Evolutionary conservation across 2,329 filamentous ascomycete genomes (phyloP).

Genomic region (Sporothrix variecibatus): DNA sequence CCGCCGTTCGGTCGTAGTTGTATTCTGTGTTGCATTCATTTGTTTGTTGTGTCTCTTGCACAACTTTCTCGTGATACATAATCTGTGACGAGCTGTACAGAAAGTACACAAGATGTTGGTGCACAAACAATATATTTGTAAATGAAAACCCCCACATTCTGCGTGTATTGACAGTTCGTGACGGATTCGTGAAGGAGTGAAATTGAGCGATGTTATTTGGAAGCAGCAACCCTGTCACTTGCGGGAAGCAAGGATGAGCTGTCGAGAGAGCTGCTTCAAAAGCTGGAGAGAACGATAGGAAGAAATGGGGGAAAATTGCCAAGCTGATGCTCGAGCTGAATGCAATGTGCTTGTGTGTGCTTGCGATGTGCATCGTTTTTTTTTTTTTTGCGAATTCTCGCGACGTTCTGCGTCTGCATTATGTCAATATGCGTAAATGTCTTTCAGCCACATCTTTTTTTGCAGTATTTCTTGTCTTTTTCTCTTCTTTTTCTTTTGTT

Average conservation of each 20-base stretch:
- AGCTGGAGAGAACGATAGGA: background rate
- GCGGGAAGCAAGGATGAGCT: conserved; percentile 4
- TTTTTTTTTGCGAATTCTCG: background rate
- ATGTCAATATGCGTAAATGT: background rate
- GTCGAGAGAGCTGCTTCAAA: background rate
- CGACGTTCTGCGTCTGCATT: background rate
- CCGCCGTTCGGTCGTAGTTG: background rate
- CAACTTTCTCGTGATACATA: background rate
- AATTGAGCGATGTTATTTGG: background rate
- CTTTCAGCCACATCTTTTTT: background rate
- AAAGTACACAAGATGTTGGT: background rate
- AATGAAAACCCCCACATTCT: background rate
- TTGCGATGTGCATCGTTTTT: background rate
- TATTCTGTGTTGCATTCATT: background rate
- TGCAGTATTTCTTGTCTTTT: too few species aligned
- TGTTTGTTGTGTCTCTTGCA: background rate
- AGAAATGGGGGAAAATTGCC: background rate
- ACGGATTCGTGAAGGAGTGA: background rate
- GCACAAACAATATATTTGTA: background rate
- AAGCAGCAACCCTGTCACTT: background rate
- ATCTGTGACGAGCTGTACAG: background rate
- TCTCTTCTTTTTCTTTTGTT: background rate
- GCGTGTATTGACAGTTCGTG: too few species aligned
- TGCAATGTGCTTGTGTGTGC: background rate
- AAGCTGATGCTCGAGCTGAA: background rate